Base-by-base conservation (phyloP, 805 yeast genomes). In the Clavispora asparagi region DNA sequence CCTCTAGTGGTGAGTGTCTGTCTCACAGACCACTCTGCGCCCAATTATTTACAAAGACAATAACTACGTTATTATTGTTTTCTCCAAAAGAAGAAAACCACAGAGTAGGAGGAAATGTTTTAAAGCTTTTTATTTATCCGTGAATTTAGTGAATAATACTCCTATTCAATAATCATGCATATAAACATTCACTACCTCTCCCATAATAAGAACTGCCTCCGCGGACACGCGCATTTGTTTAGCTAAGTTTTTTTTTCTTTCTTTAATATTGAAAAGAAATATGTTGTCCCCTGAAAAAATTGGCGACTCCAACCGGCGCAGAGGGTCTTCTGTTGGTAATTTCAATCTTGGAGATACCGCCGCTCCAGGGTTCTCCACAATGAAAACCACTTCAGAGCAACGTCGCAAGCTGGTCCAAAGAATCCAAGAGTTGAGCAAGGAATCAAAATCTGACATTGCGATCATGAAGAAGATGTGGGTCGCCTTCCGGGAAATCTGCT, bases 241-340 rank as follows among this genome's bases (percentile, higher is more conserved):
- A 31, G 9, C 25, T 28, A 16, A 10, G 14, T 17, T 36, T 39
- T 37, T 17, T 36, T 7, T 31, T 31, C 35, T 14, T 11, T 11
- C 35, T 14, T 11, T 11, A n/a, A 5, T 28, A 35, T 27, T 27
- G n/a, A 35, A 29, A 23, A 13, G 36, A 31, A 44, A 39, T 38
- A 53, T 53, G 56, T 41, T 45, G n/a, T 27, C 43, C 7, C 47
- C 55, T 10, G 19, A 42, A 12, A 8, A 41, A 45, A 17, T 11
- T n/a, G 7, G 16, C 38, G 37, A 33, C 6, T 8, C 30, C 16
- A 53, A 47, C 39, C 70, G 74, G 49, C 68, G 69, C 45, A 62
- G 89, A 53, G 74, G 79, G 9, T 83, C 94, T 1, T 83, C 91
- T 0, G 84, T 89, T 13, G 95, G 96, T 3, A 74, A 78, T 31